A percentile compares a stretch with the other conserved stretches of the same genome.
Evolutionary conservation across 306 rosid species (phyloP).

Genomic region (Citrullus mucosospermus): DNA sequence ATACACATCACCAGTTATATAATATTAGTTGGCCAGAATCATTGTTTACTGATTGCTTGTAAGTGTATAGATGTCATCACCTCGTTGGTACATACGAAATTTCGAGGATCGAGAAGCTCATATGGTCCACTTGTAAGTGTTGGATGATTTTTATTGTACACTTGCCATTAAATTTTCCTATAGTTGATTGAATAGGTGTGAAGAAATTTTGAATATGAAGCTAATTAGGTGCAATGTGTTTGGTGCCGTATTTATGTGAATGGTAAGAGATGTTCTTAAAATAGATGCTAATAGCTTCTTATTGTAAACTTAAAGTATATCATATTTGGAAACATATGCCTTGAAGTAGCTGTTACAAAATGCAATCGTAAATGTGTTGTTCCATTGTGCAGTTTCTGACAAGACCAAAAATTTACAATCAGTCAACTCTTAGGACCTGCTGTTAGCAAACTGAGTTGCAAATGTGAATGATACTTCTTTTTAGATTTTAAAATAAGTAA

Average conservation of each 20-base stretch:
- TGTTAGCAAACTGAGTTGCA: background rate
- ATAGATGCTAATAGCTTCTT: background rate
- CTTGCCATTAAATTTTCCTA: background rate
- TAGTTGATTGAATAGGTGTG: background rate
- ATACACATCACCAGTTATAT: background rate
- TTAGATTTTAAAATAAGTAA: background rate
- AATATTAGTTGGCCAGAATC: background rate
- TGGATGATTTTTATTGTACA: slow-evolving; percentile 9
- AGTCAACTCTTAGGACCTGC: background rate
- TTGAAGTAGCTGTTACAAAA: background rate
- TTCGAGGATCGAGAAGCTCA: slow-evolving; percentile 37
- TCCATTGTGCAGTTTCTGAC: background rate
- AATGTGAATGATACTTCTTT: background rate
- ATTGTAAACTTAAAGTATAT: background rate
- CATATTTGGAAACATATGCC: background rate
- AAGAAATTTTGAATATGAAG: background rate
- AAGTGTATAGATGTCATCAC: slow-evolving; percentile 56
- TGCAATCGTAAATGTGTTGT: background rate
- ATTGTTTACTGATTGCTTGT: slow-evolving; percentile 10
- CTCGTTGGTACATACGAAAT: slow-evolving; percentile 80
- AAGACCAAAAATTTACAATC: background rate
- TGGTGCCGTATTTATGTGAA: background rate
- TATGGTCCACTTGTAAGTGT: slow-evolving; percentile 75
- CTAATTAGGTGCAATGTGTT: background rate
- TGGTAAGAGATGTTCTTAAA: background rate